phyloP scores from a whole-genome alignment of 345 rosid species.

The Eutrema japonicum region DNA sequence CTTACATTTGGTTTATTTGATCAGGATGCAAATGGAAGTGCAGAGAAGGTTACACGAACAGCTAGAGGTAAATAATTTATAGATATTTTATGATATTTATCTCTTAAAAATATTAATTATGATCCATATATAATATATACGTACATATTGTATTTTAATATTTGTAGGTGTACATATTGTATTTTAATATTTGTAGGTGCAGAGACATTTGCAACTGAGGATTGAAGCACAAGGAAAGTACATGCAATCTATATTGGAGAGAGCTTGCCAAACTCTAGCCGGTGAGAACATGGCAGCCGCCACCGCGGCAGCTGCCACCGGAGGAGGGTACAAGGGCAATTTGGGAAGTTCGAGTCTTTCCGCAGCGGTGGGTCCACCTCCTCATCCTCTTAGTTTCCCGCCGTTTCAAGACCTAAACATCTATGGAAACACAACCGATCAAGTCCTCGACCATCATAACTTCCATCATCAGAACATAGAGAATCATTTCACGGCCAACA shows the following conservation, averaged over 20 bases:
- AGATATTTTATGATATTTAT: constrained; percentile 7
- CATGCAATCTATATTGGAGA: constrained; percentile 94
- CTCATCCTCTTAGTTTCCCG: constrained; percentile 67
- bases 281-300: constrained; percentile 68
- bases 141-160: constrained; percentile 1
- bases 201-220: constrained; percentile 93
- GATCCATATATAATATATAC: not conserved
- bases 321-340: constrained; percentile 52
- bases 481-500: constrained; percentile 54
- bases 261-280: constrained; percentile 92
- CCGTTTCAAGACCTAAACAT: constrained; percentile 93
- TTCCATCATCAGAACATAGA: constrained; percentile 67
- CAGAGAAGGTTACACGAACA: constrained; percentile 98
- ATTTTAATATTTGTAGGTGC: constrained; percentile 61
- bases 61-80: constrained; percentile 65
- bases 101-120: not conserved
- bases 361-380: constrained; percentile 45
- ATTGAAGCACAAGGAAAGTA: constrained; percentile 99
- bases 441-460: constrained; percentile 61
- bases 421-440: constrained; percentile 60
- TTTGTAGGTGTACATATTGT: constrained; percentile 55
- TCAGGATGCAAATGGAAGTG: constrained; percentile 99
- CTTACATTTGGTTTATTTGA: constrained; percentile 58
- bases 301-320: constrained; percentile 35
- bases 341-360: constrained; percentile 57